These are phyloP conservation scores for Aspergillus luchuensis DNA, from an alignment of 2,329 filamentous ascomycete species.

Conservation along the genomic window DNA sequence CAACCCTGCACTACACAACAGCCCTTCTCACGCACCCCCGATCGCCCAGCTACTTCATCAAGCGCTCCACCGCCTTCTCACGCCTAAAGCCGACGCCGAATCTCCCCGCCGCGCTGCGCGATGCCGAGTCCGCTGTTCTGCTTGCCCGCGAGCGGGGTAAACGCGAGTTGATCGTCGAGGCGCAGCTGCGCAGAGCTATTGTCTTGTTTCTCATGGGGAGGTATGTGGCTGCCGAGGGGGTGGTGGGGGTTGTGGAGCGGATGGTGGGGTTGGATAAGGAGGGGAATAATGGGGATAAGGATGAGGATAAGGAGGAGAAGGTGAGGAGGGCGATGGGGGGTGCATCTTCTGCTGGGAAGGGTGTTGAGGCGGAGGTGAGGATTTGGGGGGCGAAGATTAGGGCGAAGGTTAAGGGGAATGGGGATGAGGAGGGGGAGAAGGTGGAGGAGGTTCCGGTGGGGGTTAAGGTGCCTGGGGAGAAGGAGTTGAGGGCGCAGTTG, in stretches of 20 bases:
- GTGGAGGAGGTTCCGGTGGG: slow-evolving; percentile 57
- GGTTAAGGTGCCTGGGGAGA: slow-evolving; percentile 47
- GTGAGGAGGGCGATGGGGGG: slow-evolving; percentile 34
- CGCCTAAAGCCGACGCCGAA: slow-evolving; percentile 55
- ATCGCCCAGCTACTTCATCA: slow-evolving; percentile 77
- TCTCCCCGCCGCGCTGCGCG: slow-evolving; percentile 59
- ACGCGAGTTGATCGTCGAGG: slow-evolving; percentile 74
- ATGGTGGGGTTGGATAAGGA: slow-evolving; percentile 54
- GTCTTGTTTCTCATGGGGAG: slow-evolving; percentile 69
- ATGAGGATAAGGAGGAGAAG: slow-evolving; percentile 41
- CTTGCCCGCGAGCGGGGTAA: slow-evolving; percentile 68
- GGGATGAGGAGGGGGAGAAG: slow-evolving; percentile 42
- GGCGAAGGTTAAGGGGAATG: slow-evolving; percentile 52
- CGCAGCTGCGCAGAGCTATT: slow-evolving; percentile 78
- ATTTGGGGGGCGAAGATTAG: slow-evolving; percentile 63
- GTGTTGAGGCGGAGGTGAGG: slow-evolving; percentile 42
- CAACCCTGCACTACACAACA: slow-evolving; percentile 67
- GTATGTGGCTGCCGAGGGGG: slow-evolving; percentile 73
- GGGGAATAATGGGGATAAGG: slow-evolving; percentile 27
- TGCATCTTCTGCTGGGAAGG: slow-evolving; percentile 20
- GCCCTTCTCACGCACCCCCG: slow-evolving; percentile 64
- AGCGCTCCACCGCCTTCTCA: slow-evolving; percentile 77
- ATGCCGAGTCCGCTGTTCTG: slow-evolving; percentile 68
- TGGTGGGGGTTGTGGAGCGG: slow-evolving; percentile 61
- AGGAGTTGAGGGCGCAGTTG: slow-evolving; percentile 40